A percentile compares a stretch with the other conserved stretches of the same genome.
Evolutionary conservation across 768 basidiomycete genomes (phyloP).

Genomic region (Lactarius tabidus): DNA sequence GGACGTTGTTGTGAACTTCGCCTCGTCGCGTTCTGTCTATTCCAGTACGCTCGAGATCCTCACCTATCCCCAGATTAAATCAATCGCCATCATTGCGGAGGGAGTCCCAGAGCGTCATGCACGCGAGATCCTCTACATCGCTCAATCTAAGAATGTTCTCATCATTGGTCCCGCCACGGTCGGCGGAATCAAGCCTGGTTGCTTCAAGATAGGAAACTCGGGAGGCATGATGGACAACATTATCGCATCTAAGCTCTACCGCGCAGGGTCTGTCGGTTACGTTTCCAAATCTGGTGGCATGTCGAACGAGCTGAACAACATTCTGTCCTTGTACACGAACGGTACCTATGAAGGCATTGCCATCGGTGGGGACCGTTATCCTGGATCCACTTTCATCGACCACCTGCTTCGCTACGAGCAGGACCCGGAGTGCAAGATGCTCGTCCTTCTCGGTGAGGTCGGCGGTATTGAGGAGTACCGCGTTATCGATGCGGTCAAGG

Average conservation of each 20-base stretch:
- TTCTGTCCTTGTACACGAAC: constrained; percentile 92
- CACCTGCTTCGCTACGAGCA: constrained; percentile 96
- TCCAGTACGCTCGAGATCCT: constrained; percentile 91
- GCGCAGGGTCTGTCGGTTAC: constrained; percentile 94
- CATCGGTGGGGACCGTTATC: constrained; percentile 99
- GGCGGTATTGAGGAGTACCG: constrained; percentile 99
- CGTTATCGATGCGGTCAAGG: constrained; percentile 96
- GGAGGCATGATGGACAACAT: constrained; percentile 99
- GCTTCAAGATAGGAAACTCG: constrained; percentile 99
- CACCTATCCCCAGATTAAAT: constrained; percentile 59
- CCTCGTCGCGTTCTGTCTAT: constrained; percentile 90
- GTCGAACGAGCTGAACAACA: constrained; percentile 99
- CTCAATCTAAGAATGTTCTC: constrained; percentile 79
- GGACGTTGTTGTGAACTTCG: constrained; percentile 98
- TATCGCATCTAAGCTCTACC: constrained; percentile 97
- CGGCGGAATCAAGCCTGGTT: constrained; percentile 99
- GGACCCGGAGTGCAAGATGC: constrained; percentile 98
- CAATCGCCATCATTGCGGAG: constrained; percentile 93
- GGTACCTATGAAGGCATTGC: constrained; percentile 99
- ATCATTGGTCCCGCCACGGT: constrained; percentile 98
- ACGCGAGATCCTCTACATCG: constrained; percentile 89
- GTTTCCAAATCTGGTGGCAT: constrained; percentile 99
- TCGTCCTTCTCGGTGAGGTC: constrained; percentile 97
- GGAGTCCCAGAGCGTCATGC: constrained; percentile 99
- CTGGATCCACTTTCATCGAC: constrained; percentile 98